A percentile compares a stretch with the other conserved stretches of the same genome.
Evolutionary conservation across 306 rosid species (phyloP).

Genomic region (Begonia peltatifolia): DNA sequence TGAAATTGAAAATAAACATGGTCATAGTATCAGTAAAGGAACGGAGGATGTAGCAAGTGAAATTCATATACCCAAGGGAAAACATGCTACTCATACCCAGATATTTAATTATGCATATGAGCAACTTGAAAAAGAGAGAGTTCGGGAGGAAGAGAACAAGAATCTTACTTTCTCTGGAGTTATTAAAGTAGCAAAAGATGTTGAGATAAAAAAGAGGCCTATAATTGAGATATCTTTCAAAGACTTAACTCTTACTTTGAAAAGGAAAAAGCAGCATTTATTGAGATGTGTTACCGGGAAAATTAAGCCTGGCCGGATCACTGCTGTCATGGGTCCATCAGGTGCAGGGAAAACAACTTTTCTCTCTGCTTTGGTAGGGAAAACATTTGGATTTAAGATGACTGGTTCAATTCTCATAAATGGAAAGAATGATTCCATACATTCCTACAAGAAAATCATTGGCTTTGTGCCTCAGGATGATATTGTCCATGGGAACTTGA

Average conservation of each 20-base stretch:
- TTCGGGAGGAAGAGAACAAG: constrained; percentile 57
- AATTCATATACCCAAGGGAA: constrained; percentile 35
- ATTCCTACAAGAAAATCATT: constrained; percentile 70
- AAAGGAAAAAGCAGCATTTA: constrained; percentile 60
- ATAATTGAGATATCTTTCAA: constrained; percentile 78
- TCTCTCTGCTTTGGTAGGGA: constrained; percentile 90
- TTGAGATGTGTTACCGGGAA: constrained; percentile 77
- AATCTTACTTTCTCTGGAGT: constrained; percentile 81
- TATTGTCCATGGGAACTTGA: constrained; percentile 87
- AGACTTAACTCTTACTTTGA: constrained; percentile 72
- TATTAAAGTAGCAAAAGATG: constrained; percentile 52
- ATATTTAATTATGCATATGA: constrained; percentile 72
- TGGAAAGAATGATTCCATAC: constrained; percentile 69
- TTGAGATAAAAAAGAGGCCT: constrained; percentile 47
- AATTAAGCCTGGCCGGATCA: constrained; percentile 83
- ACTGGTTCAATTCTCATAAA: constrained; percentile 72
- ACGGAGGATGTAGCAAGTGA: constrained; percentile 15
- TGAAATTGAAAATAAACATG: constrained; percentile 51
- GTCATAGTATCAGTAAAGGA: constrained; percentile 25
- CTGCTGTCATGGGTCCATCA: constrained; percentile 98
- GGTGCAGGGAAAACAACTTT: constrained; percentile 97
- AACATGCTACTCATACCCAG: constrained; percentile 50
- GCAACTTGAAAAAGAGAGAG: constrained; percentile 89
- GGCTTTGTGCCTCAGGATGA: constrained; percentile 99
- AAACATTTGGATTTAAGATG: constrained; percentile 58